Conservation (phyloP, 306 rosid genomes). For the Fragaria ananassa region DNA sequence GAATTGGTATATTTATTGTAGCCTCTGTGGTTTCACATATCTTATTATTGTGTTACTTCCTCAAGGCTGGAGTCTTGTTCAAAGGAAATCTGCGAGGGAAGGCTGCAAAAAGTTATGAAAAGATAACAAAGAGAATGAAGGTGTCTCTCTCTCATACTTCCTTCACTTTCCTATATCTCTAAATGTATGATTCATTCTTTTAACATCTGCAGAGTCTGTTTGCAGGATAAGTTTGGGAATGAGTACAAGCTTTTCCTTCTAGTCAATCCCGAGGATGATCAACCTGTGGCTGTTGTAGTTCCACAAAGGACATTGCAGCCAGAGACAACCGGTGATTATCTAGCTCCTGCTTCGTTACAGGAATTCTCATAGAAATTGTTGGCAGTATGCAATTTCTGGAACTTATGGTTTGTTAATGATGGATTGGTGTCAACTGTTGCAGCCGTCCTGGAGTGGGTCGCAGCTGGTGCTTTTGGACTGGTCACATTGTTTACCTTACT, state of each 20-base stretch:
- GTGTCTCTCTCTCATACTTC: conserved; percentile 26
- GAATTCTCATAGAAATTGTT: neutral
- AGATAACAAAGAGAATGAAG: conserved; percentile 77
- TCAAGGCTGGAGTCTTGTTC: conserved; percentile 87
- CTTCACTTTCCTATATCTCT: conserved; percentile 11
- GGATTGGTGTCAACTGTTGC: conserved; percentile 27
- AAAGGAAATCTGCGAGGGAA: conserved; percentile 93
- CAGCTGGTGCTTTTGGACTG: conserved; percentile 90
- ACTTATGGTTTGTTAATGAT: conserved; percentile 20
- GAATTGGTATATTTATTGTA: neutral
- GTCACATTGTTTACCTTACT: conserved; percentile 82
- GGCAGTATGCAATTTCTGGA: conserved; percentile 7
- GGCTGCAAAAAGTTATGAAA: conserved; percentile 84
- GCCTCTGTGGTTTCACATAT: neutral
- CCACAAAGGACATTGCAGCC: conserved; percentile 87
- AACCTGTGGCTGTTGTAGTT: conserved; percentile 94
- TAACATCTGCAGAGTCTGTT: conserved; percentile 20
- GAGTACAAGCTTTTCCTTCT: conserved; percentile 82
- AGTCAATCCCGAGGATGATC: conserved; percentile 95
- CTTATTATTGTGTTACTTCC: conserved; percentile 24
- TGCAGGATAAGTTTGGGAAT: conserved; percentile 81
- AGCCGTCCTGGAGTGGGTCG: conserved; percentile 98
- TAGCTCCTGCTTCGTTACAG: conserved; percentile 13
- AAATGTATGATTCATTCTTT: conserved; percentile 20
- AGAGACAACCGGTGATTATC: conserved; percentile 69